Evolutionary conservation across 352 stramenopile genomes (phyloP), one percentile per base, ranked within the genome.

Genomic region (Labyrinthula sp.): DNA sequence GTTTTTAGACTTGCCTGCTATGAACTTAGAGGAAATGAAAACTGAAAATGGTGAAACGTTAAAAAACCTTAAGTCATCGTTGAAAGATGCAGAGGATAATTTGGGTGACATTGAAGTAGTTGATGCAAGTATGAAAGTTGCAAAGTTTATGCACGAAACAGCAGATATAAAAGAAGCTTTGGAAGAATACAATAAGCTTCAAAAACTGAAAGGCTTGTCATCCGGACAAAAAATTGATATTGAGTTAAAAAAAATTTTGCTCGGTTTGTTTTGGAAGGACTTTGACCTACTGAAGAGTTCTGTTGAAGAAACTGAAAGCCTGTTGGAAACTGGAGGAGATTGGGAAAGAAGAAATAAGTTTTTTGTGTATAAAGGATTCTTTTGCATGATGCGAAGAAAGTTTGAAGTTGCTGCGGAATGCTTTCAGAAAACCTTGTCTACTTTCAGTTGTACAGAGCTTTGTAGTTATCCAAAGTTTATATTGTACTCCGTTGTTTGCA

Each of bases 281-380:
- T 46, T 40, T 20, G 63, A 58, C 15, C 58, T 39, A 4, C 24
- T n/a, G 26, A 33, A 38, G 48, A 30, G 6, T 10, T 21, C 17
- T 23, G n/a, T 39, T 1, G 36, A 48, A 3, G 24, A 37, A 22
- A 47, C 31, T 10, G 57, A 60, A 14, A 5, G 26, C 22, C 38
- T 47, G 20, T 10, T 39, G 40, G 84, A 93, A 45, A 78, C 87
- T 52, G 86, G 86, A 28, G 86, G 86, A 25, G 89, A 98, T 65
- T 98, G 89, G 89, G 89, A 98, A 64, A 77, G 86, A 36, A 80
- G 85, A 31, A 98, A 98, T 68, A 76, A 88, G 10, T 68, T 96
- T 21, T 94, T 94, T 68, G 86, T 95, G 9, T 98, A 97, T 67
- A 76, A 92, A 61, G 85, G 82, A 7, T 73, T 91, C 40, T 89